phyloP scores from a whole-genome alignment of 176 grass and related monocot species.

The Oryza punctata region DNA sequence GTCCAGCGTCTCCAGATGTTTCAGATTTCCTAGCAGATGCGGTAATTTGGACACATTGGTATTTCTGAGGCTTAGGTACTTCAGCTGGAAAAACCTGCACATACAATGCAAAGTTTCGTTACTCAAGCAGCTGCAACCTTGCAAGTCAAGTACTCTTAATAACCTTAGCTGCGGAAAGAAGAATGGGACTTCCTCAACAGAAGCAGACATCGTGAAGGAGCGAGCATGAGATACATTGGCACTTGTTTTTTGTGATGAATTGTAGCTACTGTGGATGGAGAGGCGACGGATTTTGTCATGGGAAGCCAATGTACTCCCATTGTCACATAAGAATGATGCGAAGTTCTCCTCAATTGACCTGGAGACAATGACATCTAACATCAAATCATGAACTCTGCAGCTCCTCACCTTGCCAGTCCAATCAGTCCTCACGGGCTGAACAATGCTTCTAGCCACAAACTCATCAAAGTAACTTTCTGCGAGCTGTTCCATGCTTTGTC shows the following conservation, averaged over 20 bases:
- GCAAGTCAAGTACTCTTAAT: constrained; percentile 1
- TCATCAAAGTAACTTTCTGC: constrained; percentile 15
- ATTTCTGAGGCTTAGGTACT: neutral
- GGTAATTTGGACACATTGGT: neutral
- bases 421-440: neutral
- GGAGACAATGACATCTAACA: constrained; percentile 42
- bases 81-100: neutral
- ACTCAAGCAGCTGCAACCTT: neutral
- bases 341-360: constrained; percentile 48
- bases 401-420: constrained; percentile 35
- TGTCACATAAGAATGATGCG: constrained; percentile 1
- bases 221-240: neutral
- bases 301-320: neutral
- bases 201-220: neutral
- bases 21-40: neutral
- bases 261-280: neutral
- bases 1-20: neutral
- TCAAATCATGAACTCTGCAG: constrained; percentile 47
- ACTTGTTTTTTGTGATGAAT: neutral
- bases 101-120: neutral
- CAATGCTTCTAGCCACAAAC: neutral
- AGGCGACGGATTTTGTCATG: neutral
- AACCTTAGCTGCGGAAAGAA: neutral
- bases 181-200: neutral
- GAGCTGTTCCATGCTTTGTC: constrained; percentile 28